Base-by-base conservation (phyloP, 2,329 filamentous ascomycete genomes). In the Microdochium paspali region DNA sequence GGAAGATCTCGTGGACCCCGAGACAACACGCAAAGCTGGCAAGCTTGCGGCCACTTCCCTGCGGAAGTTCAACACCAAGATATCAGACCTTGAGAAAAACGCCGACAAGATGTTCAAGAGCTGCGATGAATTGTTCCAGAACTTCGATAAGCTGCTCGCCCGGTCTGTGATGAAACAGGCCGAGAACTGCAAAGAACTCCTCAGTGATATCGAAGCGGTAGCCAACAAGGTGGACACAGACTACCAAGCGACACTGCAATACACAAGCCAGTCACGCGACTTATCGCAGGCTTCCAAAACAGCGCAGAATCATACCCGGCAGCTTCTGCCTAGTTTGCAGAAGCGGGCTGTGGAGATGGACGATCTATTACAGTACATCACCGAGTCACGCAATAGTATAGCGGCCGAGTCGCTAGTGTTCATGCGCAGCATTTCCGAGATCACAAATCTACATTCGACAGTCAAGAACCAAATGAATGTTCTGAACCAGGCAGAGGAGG, bases 171-270 rank as follows among this genome's bases (percentile, higher is more conserved):
- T 81, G 44, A 69, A 73, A 18, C 81, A 80, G 50, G 71, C 70
- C 39, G 74, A 80, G 44, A 86, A 90, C 53, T 76, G 85, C 4
- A 66, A 71, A 21, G 81, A 85, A 51, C 70, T 95, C 6, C 72
- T 93, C 45, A 79, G 89, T 51, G 93, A 97, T 61, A 89, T 97
- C 40, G 84, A 91, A 60, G 85, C 87, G 0, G 75, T 97, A 47
- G 83, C 84, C 46, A 89, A 82, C 57, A 96, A 96, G 66, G 86
- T 98, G 45, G 82, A 84, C 44, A 87, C 84, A 5, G 93, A 97
- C 64, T 87, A 89, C 59, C 84, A 90, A 55, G 84, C 87, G 54
- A 80, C 89, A 10, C 70, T 89, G 42, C 75, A 77, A 5, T 83
- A 90, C 52, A 71, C 80, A 1, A 79, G 80, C 53, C 82, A 82